Base-by-base conservation (phyloP, 2,329 filamentous ascomycete genomes). In the Penicillium aurantiogriseum region DNA sequence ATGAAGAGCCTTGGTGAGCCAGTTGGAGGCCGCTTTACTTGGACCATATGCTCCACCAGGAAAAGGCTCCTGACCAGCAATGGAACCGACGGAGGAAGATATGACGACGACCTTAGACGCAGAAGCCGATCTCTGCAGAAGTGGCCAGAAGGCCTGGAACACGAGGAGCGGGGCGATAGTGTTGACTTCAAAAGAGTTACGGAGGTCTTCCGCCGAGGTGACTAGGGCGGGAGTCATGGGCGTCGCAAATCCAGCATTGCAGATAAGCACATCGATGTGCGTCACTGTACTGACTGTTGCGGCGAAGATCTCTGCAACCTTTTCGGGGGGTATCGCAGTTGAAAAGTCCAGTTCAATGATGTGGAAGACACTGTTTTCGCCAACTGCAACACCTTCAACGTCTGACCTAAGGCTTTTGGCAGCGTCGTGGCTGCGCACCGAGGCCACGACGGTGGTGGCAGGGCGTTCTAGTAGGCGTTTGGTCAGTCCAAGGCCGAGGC, bases 201-300 rank as follows among this genome's bases (percentile, higher is more conserved):
- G 62, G 8, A 69, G 58, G 8, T 61, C 62, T 15, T 62, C 56
- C 5, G 62, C 59, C 2, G 63, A 42, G 3, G 60, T 66, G 7
- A 42, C 21, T 27, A 83, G 82, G 23, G 82, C 79, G 19, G 83
- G 83, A 5, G 81, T 78, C 63, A 87, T 86, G 82, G 85, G 84
- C n/a, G 80, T 79, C 4, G 82, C 80, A 56, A 83, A 68, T 53
- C 59, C 70, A 13, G 69, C 71, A 38, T 67, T 69, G 40, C 60
- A 65, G 50, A 62, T 60, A 25, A 73, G 67, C 15, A 64, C 60
- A 44, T 64, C 69, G 33, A 67, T 56, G 39, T 72, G 71, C 17
- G 64, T 59, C 45, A 73, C 63, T 5, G 65, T 67, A 27, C 61
- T 63, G 35, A 58, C 64, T 3, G 57, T 58, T 13, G 64, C 21